These are phyloP conservation scores for Ceratopteris richardii DNA, from an alignment of 75 land plant genomes.

Conservation along the genomic window DNA sequence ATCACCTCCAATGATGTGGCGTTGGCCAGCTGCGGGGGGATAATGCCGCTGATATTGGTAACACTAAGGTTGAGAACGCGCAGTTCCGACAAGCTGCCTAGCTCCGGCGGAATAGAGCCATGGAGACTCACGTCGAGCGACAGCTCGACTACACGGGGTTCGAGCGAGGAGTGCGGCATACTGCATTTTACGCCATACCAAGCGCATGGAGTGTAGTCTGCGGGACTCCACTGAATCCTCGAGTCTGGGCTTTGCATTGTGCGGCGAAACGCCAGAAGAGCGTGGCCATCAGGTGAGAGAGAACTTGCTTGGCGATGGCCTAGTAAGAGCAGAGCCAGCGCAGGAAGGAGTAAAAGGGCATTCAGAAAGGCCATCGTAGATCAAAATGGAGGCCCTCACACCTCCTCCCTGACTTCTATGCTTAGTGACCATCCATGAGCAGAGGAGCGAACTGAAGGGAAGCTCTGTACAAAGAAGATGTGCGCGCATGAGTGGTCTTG, in stretches of 20 bases:
- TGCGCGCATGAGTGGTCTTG: too few relatives aligned
- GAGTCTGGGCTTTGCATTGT: constrained; percentile 1
- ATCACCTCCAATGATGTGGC: constrained; percentile 19
- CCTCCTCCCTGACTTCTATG: too few relatives aligned
- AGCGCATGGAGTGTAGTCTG: constrained; percentile 15
- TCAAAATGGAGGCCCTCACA: too few relatives aligned
- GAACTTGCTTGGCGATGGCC: neutral
- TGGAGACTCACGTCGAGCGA: constrained; percentile 30
- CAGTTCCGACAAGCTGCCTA: constrained; percentile 26
- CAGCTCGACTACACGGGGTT: constrained; percentile 29
- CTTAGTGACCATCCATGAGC: too few relatives aligned
- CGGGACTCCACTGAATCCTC: neutral
- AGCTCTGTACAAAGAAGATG: too few relatives aligned
- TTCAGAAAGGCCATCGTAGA: too few relatives aligned
- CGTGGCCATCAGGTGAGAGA: neutral
- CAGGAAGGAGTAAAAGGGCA: neutral
- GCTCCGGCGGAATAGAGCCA: constrained; percentile 40
- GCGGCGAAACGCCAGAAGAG: neutral
- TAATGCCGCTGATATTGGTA: constrained; percentile 62
- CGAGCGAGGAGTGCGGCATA: neutral
- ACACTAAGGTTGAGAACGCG: constrained; percentile 45
- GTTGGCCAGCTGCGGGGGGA: constrained; percentile 45
- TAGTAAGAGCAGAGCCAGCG: neutral
- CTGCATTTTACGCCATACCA: constrained; percentile 58
- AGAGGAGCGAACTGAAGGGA: too few relatives aligned